These are phyloP conservation scores for Suhomyces kilbournensis DNA, from an alignment of 805 yeast species.

Conservation along the genomic window DNA sequence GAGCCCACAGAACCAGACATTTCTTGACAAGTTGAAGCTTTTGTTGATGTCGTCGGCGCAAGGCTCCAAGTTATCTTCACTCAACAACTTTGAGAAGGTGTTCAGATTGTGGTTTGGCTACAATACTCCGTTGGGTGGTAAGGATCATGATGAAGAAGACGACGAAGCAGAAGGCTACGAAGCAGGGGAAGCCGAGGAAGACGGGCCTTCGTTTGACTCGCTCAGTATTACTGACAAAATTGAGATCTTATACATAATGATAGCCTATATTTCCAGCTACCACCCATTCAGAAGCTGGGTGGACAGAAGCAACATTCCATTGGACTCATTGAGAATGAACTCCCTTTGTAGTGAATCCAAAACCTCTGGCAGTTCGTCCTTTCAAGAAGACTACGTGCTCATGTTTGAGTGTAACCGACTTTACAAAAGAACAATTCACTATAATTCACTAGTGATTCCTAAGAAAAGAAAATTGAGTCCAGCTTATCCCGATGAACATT, in stretches of 20 bases:
- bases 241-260: constrained; percentile 45
- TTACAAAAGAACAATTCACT: constrained; percentile 36
- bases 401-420: constrained; percentile 51
- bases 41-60: constrained; percentile 41
- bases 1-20: constrained; percentile 6
- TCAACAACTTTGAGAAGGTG: constrained; percentile 31
- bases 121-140: constrained; percentile 31
- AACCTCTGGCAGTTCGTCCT: not conserved
- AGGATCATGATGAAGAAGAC: constrained; percentile 18
- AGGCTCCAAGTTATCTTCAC: constrained; percentile 29
- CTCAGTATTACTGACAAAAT: constrained; percentile 47
- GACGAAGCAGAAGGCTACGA: constrained; percentile 17
- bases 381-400: constrained; percentile 34
- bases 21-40: constrained; percentile 43
- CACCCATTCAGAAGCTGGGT: constrained; percentile 47
- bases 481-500: constrained; percentile 27
- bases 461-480: constrained; percentile 35
- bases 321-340: constrained; percentile 23
- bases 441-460: constrained; percentile 30
- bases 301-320: constrained; percentile 33
- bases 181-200: constrained; percentile 11
- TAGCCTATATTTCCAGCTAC: constrained; percentile 40
- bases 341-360: constrained; percentile 7
- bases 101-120: constrained; percentile 34
- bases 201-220: constrained; percentile 34